Evolutionary conservation across 2,329 filamentous ascomycete species (phyloP).

Genomic region (Fusarium sp.): DNA sequence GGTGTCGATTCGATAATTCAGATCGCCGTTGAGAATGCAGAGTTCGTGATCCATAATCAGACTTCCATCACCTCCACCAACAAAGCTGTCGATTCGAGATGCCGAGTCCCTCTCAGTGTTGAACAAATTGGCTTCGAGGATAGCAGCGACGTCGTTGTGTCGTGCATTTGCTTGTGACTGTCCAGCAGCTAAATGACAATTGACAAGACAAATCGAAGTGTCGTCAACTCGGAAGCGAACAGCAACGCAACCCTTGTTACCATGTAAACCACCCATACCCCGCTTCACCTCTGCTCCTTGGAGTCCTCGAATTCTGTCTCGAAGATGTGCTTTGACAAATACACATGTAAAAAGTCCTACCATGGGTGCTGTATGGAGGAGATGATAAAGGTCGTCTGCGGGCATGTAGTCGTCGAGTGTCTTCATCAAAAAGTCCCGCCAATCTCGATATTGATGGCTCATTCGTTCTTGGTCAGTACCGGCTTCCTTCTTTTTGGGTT

Average conservation of each 20-base stretch:
- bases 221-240: slow-evolving; percentile 95
- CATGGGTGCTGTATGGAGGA: slow-evolving; percentile 86
- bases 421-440: slow-evolving; percentile 89
- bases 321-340: slow-evolving; percentile 86
- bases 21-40: slow-evolving; percentile 94
- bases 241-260: slow-evolving; percentile 94
- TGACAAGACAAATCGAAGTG: slow-evolving; percentile 93
- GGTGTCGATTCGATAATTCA: slow-evolving; percentile 98
- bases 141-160: slow-evolving; percentile 91
- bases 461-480: slow-evolving; percentile 87
- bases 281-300: slow-evolving; percentile 89
- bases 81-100: slow-evolving; percentile 79
- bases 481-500: slow-evolving; percentile 87
- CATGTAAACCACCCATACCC: slow-evolving; percentile 93
- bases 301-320: slow-evolving; percentile 80
- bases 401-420: slow-evolving; percentile 87
- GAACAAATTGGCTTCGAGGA: slow-evolving; percentile 83
- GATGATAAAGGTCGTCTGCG: slow-evolving; percentile 78
- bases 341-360: slow-evolving; percentile 96
- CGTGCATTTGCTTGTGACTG: slow-evolving; percentile 90
- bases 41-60: slow-evolving; percentile 98
- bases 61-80: slow-evolving; percentile 91
- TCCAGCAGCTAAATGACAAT: slow-evolving; percentile 95
- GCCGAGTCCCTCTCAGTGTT: slow-evolving; percentile 75
- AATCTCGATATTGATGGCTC: slow-evolving; percentile 97